Evolutionary conservation across 352 stramenopile genomes (phyloP), one percentile per base, ranked within the genome.

Genomic region (Vaucheria bursata): DNA sequence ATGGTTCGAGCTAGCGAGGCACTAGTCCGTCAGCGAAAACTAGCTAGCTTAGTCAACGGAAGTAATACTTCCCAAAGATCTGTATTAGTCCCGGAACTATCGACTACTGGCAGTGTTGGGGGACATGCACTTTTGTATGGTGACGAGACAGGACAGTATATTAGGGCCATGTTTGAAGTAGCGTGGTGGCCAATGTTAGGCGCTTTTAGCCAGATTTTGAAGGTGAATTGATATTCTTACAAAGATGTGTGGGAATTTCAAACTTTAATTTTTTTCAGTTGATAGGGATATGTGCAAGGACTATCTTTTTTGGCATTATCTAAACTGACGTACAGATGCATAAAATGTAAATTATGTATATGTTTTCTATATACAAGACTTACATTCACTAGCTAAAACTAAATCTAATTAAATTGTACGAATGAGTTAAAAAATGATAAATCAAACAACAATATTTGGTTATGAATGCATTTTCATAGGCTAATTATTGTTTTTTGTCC

Each of bases 131-230:
- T 18, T 68, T n/a, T 18, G 34, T n/a, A 18, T 53, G 29, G 1
- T 69, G 33, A 29, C 31, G 71, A 77, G 39, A 29, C 37, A 64
- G 73, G 31, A 39, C 53, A 78, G 73, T 85, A 90, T 75, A 87
- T 93, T 0, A 90, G 88, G 33, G 93, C 95, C 1, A 99, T 99
- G 96, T 99, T 99, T 81, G 94, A 98, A 86, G 97, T 97, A 0
- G 92, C 97, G 0, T 99, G 96, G 95, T 95, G 94, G 34, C 93
- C 95, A 49, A 85, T 98, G 34, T 88, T 99, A 64, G 95, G 93
- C 50, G 94, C 91, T 50, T 95, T 98, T 71, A 98, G 93, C 0
- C 93, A 98, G 80, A 95, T 97, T 12, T n/a, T 77, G 7, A 1
- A 36, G 29, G 3, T 78, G 45, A 29, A n/a, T n/a, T n/a, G n/a